A percentile compares a stretch with the other conserved stretches of the same genome.
phyloP scores from a whole-genome alignment of 331 rosid species.

The Malus hybrid region DNA sequence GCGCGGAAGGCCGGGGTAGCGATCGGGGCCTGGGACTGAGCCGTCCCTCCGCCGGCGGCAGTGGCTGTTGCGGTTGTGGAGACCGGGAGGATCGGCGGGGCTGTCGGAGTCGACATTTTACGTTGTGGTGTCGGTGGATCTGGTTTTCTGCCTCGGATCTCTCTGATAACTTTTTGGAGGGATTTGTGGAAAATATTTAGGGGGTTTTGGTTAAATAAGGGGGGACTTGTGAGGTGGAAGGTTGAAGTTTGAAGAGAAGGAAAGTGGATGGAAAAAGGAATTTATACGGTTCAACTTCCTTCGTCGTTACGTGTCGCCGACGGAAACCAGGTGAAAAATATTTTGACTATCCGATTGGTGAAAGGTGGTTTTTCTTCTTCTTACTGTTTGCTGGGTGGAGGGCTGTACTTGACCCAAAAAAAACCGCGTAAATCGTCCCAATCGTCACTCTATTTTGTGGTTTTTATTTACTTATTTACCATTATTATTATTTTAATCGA shows the following conservation, averaged over 20 bases:
- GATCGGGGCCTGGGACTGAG: constrained; percentile 39
- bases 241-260: too few relatives aligned
- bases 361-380: too few relatives aligned
- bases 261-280: neutral
- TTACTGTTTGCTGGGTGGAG: too few relatives aligned
- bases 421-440: too few relatives aligned
- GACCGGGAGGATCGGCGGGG: constrained; percentile 57
- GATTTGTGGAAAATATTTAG: neutral
- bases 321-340: neutral
- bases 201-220: too few relatives aligned
- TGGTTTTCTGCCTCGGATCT: neutral
- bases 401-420: too few relatives aligned
- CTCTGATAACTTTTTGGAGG: neutral
- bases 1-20: constrained; percentile 53
- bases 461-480: too few relatives aligned
- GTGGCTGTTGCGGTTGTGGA: constrained; percentile 12
- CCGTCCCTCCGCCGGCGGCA: neutral
- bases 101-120: constrained; percentile 30
- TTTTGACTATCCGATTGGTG: too few relatives aligned
- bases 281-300: neutral
- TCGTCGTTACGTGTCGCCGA: constrained; percentile 3
- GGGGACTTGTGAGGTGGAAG: neutral
- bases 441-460: too few relatives aligned
- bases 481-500: too few relatives aligned
- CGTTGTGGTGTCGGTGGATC: neutral